These are phyloP conservation scores for Eucalyptus shirleyi DNA, from an alignment of 345 rosid genomes.

Conservation along the genomic window DNA sequence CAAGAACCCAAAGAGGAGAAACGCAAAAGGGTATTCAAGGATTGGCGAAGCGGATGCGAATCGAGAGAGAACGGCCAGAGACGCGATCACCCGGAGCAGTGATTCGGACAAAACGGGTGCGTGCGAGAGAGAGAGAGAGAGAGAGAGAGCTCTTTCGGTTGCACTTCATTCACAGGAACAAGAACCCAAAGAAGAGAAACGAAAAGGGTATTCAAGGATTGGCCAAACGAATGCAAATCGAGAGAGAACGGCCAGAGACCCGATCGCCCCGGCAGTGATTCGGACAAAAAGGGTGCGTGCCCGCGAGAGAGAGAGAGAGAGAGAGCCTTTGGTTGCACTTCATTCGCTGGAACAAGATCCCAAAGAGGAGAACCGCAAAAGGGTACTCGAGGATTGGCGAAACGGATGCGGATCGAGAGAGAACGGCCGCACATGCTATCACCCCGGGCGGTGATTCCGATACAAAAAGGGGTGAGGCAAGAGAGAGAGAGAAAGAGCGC, in stretches of 20 bases:
- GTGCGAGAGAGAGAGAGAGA: no score
- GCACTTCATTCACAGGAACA: background rate
- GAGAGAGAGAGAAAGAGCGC: no score
- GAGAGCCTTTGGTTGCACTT: background rate
- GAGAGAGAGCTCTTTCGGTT: background rate
- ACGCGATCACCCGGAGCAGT: accelerated
- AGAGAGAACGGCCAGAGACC: background rate
- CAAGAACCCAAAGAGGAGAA: background rate
- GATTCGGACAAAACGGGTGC: no score
- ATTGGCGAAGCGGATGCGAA: background rate
- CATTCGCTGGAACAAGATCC: no score
- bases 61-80: no score
- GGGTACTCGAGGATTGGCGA: no score
- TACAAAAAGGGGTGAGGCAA: background rate
- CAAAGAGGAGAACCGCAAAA: no score
- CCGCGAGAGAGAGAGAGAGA: background rate
- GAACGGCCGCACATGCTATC: no score
- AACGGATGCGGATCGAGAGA: no score
- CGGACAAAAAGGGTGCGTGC: background rate
- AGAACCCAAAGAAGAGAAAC: background rate
- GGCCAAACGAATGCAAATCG: background rate
- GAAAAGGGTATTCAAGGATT: background rate
- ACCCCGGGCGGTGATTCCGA: background rate
- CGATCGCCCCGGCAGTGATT: background rate
- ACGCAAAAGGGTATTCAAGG: background rate